Evolutionary conservation across 2,329 filamentous ascomycete genomes (phyloP).

Genomic region (Zymoseptoria crescenta): DNA sequence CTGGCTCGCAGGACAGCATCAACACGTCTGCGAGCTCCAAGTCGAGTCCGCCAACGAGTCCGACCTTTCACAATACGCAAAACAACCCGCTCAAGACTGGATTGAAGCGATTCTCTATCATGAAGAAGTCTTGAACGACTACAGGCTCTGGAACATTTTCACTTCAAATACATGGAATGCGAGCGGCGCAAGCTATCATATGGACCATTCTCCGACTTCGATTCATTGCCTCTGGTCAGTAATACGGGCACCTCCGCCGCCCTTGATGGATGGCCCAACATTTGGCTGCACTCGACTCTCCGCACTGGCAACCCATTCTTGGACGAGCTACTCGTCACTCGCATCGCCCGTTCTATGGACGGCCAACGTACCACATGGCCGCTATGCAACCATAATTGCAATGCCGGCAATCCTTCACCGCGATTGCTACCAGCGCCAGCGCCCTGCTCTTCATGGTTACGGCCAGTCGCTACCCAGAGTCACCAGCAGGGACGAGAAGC

Average conservation of each 20-base stretch:
- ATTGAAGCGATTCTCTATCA: neutral
- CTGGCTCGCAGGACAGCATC: constrained; percentile 22
- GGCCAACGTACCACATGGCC: too few relatives aligned
- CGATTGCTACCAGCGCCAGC: too few relatives aligned
- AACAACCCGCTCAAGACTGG: neutral
- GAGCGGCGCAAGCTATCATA: neutral
- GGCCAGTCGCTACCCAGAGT: too few relatives aligned
- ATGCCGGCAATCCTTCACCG: too few relatives aligned
- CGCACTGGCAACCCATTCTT: neutral
- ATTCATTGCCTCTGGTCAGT: neutral
- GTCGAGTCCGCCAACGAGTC: neutral
- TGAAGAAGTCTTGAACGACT: neutral
- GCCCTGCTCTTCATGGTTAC: too few relatives aligned
- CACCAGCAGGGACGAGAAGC: too few relatives aligned
- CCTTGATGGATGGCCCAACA: neutral
- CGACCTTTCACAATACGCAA: neutral
- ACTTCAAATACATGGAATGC: neutral
- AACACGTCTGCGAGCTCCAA: constrained; percentile 2
- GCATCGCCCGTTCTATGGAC: neutral
- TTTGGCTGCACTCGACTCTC: neutral
- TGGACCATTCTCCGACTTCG: neutral
- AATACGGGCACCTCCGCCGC: neutral
- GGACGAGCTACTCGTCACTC: neutral
- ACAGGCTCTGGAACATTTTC: neutral
- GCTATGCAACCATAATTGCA: too few relatives aligned